Evolutionary conservation across 1,284 basidiomycete species (phyloP).

Genomic region (Earliella scabrosa): DNA sequence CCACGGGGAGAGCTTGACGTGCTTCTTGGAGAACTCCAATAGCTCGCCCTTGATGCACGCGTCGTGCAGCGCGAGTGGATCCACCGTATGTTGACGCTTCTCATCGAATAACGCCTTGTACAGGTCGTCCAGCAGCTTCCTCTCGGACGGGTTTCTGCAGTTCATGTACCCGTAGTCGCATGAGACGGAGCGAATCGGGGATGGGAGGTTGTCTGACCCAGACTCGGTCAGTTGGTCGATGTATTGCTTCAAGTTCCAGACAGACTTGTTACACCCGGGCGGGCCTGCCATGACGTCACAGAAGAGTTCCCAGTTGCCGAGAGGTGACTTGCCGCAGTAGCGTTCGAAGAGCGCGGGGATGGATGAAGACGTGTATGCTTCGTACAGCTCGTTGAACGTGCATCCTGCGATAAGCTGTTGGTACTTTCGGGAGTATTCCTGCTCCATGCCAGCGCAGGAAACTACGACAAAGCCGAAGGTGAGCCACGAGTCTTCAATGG

Average conservation of each 20-base stretch:
- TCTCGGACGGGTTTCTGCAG: slow-evolving; percentile 33
- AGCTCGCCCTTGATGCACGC: slow-evolving; percentile 39
- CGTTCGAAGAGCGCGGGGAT: slow-evolving; percentile 28
- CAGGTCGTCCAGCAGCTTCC: slow-evolving; percentile 31
- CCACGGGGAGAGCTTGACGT: slow-evolving; percentile 11
- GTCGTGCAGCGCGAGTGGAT: slow-evolving; percentile 40
- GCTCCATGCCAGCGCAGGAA: slow-evolving; percentile 21
- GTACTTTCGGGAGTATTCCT: slow-evolving; percentile 24
- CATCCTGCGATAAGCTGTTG: slow-evolving; percentile 29
- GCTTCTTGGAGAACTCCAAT: slow-evolving; percentile 28
- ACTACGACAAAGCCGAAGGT: slow-evolving; percentile 39
- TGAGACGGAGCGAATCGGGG: slow-evolving; percentile 16
- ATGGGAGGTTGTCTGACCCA: slow-evolving; percentile 2
- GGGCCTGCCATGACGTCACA: slow-evolving; percentile 32
- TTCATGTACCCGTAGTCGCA: slow-evolving; percentile 43
- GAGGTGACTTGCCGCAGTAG: neutral
- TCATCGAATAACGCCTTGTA: slow-evolving; percentile 37
- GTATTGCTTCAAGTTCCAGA: slow-evolving; percentile 44
- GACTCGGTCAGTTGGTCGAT: slow-evolving; percentile 23
- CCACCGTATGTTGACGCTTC: slow-evolving; percentile 11
- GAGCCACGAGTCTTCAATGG: slow-evolving; percentile 23
- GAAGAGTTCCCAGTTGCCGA: slow-evolving; percentile 21
- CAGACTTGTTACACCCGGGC: slow-evolving; percentile 31
- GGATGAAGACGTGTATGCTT: slow-evolving; percentile 28
- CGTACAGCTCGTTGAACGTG: slow-evolving; percentile 39